phyloP scores from a whole-genome alignment of 352 stramenopile species.

The Pythium rishiriense region DNA sequence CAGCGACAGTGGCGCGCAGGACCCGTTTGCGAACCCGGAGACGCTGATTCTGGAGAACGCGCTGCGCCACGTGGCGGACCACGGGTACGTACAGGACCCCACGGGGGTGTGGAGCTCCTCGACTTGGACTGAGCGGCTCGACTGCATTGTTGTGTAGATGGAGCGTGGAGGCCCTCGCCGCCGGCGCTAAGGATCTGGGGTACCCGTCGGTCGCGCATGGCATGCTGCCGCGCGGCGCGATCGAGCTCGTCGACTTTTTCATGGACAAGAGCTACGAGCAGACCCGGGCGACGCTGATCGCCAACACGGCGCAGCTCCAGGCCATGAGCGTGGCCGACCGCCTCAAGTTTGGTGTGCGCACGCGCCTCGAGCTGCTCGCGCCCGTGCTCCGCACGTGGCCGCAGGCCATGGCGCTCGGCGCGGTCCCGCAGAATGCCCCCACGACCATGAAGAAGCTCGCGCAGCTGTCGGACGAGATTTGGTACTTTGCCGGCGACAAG shows the following conservation, averaged over 20 bases:
- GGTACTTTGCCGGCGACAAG: constrained; percentile 86
- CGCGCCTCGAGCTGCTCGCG: constrained; percentile 62
- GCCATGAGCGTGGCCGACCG: constrained; percentile 73
- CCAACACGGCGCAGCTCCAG: constrained; percentile 61
- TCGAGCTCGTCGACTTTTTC: constrained; percentile 85
- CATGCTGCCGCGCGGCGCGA: constrained; percentile 72
- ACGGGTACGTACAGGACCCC: constrained; percentile 39
- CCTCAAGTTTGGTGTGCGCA: constrained; percentile 77
- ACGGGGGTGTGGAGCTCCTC: background rate
- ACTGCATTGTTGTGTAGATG: constrained; percentile 42
- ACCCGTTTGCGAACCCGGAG: constrained; percentile 43
- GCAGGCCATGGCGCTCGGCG: constrained; percentile 81
- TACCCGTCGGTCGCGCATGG: constrained; percentile 82
- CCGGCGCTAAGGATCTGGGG: constrained; percentile 62
- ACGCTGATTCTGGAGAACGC: constrained; percentile 54
- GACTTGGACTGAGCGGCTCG: background rate
- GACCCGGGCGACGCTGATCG: constrained; percentile 58
- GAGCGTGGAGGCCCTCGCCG: constrained; percentile 71
- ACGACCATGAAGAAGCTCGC: constrained; percentile 72
- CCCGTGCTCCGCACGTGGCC: constrained; percentile 66
- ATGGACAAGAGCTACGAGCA: constrained; percentile 76
- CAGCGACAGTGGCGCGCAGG: constrained; percentile 4
- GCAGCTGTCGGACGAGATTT: constrained; percentile 80
- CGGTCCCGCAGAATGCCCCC: constrained; percentile 70
- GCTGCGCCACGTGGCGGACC: constrained; percentile 42